Evolutionary conservation across 257 asterid species (phyloP).

Genomic region (Lavandula angustifolia): DNA sequence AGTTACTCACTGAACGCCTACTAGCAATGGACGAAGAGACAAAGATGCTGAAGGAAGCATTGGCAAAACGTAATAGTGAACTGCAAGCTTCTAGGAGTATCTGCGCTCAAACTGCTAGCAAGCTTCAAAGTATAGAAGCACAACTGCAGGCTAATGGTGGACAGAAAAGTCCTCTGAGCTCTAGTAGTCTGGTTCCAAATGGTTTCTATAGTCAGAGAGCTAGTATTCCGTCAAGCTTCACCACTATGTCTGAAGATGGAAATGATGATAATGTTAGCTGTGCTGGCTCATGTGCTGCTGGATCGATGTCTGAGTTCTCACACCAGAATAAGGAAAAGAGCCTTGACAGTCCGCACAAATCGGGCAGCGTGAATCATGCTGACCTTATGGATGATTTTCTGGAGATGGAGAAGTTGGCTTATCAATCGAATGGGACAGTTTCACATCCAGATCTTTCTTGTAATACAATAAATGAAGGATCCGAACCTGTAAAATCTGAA

Average conservation of each 20-base stretch:
- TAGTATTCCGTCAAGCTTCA: conserved; percentile 59
- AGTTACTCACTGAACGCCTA: conserved; percentile 73
- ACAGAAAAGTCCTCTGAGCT: conserved; percentile 46
- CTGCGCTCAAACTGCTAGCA: conserved; percentile 76
- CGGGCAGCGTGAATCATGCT: conserved; percentile 60
- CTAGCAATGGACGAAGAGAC: conserved; percentile 93
- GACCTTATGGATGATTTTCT: conserved; percentile 97
- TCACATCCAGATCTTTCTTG: conserved; percentile 40
- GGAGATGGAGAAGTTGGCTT: conserved; percentile 97
- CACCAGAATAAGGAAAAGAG: conserved; percentile 69
- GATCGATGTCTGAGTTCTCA: conserved; percentile 53
- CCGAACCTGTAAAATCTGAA: conserved; percentile 41
- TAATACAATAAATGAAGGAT: conserved; percentile 30
- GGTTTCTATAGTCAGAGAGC: conserved; percentile 47
- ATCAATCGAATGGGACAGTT: conserved; percentile 48
- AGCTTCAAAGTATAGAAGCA: conserved; percentile 75
- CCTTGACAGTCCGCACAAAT: conserved; percentile 56
- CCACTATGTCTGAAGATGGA: conserved; percentile 83
- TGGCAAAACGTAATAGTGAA: conserved; percentile 88
- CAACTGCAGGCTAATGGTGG: conserved; percentile 62
- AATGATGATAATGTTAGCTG: conserved; percentile 70
- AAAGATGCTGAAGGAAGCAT: conserved; percentile 88
- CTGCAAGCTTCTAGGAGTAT: conserved; percentile 73
- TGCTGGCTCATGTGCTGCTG: conserved; percentile 78
- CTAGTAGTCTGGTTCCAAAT: conserved; percentile 36